Evolutionary conservation across 352 stramenopile genomes (phyloP).

Genomic region (Globisporangium alternatum): DNA sequence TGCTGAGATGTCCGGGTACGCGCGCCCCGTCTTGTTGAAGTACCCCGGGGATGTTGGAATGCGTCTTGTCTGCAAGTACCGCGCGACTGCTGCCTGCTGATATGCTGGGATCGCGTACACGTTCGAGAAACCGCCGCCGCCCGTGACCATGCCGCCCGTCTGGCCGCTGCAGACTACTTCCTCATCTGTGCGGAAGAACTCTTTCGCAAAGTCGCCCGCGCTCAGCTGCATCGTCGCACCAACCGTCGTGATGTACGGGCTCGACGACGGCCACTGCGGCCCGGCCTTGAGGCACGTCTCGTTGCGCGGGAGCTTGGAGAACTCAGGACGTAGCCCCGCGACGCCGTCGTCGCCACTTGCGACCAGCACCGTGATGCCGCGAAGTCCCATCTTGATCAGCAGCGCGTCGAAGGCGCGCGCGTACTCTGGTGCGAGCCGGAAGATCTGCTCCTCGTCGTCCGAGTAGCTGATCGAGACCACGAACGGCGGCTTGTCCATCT

Average conservation of each 20-base stretch:
- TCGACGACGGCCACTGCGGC: constrained; percentile 75
- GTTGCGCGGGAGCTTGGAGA: constrained; percentile 45
- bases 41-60: constrained; percentile 47
- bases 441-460: constrained; percentile 89
- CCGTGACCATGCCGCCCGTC: constrained; percentile 73
- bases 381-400: constrained; percentile 87
- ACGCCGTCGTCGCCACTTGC: constrained; percentile 88
- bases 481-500: constrained; percentile 63
- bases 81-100: constrained; percentile 55
- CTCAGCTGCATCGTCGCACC: constrained; percentile 81
- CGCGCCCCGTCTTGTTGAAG: constrained; percentile 84
- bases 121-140: constrained; percentile 88
- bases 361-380: constrained; percentile 85
- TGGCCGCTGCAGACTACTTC: constrained; percentile 80
- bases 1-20: constrained; percentile 87
- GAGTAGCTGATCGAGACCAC: constrained; percentile 91
- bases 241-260: constrained; percentile 90
- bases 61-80: constrained; percentile 57
- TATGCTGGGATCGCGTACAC: constrained; percentile 74
- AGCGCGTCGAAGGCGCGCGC: constrained; percentile 80
- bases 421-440: constrained; percentile 66
- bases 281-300: constrained; percentile 63
- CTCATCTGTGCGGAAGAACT: constrained; percentile 64
- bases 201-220: constrained; percentile 23
- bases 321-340: constrained; percentile 63